These are phyloP conservation scores for Phaseolus lunatus DNA, from an alignment of 306 rosid genomes.

Conservation along the genomic window DNA sequence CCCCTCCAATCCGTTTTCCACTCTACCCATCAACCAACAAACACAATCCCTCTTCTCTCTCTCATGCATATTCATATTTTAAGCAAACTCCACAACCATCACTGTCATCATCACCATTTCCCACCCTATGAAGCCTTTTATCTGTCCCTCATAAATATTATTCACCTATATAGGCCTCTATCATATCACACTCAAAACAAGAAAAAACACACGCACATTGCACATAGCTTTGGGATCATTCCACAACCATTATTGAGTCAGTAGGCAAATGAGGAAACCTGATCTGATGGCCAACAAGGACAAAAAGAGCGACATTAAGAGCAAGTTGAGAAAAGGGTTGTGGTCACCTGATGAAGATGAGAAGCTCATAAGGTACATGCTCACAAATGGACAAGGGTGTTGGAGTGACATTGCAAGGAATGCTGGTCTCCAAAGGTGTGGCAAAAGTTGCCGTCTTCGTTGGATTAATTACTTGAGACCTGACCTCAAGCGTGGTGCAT, in stretches of 20 bases:
- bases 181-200: constrained; percentile 40
- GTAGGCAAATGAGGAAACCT: constrained; percentile 47
- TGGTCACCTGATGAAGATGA: constrained; percentile 92
- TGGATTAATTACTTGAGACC: constrained; percentile 89
- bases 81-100: constrained; percentile 73
- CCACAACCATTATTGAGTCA: neutral
- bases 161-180: constrained; percentile 44
- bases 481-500: constrained; percentile 83
- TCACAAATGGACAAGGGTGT: constrained; percentile 81
- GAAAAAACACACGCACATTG: neutral
- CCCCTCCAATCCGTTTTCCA: constrained; percentile 93
- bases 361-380: constrained; percentile 77
- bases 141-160: constrained; percentile 35
- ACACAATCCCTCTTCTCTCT: constrained; percentile 49
- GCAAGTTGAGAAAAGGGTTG: constrained; percentile 67
- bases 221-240: constrained; percentile 11
- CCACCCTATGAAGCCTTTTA: constrained; percentile 66
- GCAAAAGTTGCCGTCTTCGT: constrained; percentile 89
- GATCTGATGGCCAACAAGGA: constrained; percentile 42
- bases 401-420: constrained; percentile 83
- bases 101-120: constrained; percentile 64
- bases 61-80: constrained; percentile 55
- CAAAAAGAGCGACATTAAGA: constrained; percentile 35
- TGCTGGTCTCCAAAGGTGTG: constrained; percentile 79
- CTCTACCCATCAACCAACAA: constrained; percentile 80